These are phyloP conservation scores for Neofusicoccum laricinum DNA, from an alignment of 2,329 filamentous ascomycete genomes.

Conservation along the genomic window DNA sequence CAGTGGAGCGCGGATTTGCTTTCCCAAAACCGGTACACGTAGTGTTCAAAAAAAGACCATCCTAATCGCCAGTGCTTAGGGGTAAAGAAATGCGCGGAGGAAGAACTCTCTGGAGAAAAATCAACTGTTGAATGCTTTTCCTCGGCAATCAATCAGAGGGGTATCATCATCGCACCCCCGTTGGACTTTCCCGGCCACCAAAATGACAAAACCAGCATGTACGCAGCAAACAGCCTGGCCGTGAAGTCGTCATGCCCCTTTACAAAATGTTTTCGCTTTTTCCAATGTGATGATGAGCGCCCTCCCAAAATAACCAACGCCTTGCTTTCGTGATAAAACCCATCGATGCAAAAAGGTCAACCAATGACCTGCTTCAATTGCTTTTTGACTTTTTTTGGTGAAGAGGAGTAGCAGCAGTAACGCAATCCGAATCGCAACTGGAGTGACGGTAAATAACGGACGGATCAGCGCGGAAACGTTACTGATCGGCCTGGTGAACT, in stretches of 20 bases:
- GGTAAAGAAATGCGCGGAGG: too few relatives aligned
- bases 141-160: neutral
- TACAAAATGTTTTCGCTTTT: constrained; percentile 3
- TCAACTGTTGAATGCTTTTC: neutral
- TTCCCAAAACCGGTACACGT: too few relatives aligned
- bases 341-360: constrained; percentile 2
- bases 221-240: neutral
- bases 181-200: neutral
- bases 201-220: neutral
- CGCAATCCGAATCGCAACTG: neutral
- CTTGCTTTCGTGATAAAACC: constrained; percentile 6
- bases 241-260: neutral
- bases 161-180: neutral
- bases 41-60: too few relatives aligned
- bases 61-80: too few relatives aligned
- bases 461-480: neutral
- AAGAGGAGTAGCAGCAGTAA: neutral
- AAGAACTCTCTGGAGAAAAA: neutral
- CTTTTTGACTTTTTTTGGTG: neutral
- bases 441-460: neutral
- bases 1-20: too few relatives aligned
- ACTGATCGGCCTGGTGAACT: neutral
- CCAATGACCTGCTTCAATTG: neutral
- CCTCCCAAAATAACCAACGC: constrained; percentile 4
- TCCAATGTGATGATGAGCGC: neutral